phyloP scores from a whole-genome alignment of 768 basidiomycete species.

The Tylopilus sp. region DNA sequence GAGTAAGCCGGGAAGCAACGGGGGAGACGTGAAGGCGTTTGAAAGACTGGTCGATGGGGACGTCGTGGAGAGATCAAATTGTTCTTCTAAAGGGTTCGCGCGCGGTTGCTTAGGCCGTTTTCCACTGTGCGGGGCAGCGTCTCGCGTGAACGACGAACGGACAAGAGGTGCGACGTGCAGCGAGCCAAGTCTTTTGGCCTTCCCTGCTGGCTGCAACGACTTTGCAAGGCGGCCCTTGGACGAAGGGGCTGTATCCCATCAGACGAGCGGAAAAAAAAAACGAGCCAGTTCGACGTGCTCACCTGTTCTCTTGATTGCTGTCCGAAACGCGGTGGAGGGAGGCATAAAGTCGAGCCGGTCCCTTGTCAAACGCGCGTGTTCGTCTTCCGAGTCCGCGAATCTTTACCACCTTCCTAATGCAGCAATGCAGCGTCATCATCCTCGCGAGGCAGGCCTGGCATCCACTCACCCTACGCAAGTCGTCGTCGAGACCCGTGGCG shows the following conservation, averaged over 20 bases:
- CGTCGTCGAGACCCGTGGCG: background rate
- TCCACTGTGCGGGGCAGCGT: constrained; percentile 17
- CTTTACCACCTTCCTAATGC: constrained; percentile 8
- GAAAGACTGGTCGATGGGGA: constrained; percentile 31
- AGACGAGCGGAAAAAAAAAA: background rate
- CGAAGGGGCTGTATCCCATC: constrained; percentile 14
- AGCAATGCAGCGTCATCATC: background rate
- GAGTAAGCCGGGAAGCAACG: constrained; percentile 63
- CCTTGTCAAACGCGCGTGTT: background rate
- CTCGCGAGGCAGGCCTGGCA: background rate
- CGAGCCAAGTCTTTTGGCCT: constrained; percentile 24
- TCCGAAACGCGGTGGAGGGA: constrained; percentile 3
- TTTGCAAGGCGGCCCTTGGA: constrained; percentile 27
- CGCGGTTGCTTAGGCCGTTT: constrained; percentile 6
- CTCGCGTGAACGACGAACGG: constrained; percentile 16
- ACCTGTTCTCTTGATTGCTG: constrained; percentile 11
- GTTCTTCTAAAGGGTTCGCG: constrained; percentile 30
- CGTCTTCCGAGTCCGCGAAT: constrained; percentile 16
- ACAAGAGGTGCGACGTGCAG: constrained; percentile 23
- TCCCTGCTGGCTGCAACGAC: constrained; percentile 27
- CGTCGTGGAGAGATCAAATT: constrained; percentile 36
- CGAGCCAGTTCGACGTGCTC: background rate
- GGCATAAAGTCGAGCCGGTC: background rate
- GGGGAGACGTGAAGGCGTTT: constrained; percentile 58
- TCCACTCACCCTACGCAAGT: background rate